A percentile compares a stretch with the other conserved stretches of the same genome.
Conservation (phyloP, 1,139 yeast species). For the Blastobotrys niveus region DNA sequence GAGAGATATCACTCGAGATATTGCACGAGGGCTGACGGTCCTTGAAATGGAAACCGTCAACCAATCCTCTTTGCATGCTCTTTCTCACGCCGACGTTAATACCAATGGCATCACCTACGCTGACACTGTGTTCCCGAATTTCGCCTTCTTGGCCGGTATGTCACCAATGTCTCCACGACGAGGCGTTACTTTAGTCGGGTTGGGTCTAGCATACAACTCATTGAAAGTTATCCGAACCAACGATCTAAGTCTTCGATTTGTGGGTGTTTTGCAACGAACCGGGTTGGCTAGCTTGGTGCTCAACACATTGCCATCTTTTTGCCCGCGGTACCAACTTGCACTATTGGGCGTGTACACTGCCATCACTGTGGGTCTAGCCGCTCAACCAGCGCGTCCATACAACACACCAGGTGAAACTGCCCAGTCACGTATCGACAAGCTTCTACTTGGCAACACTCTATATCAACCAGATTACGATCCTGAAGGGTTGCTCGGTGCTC, state of each 20-base stretch:
- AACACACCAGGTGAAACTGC: constrained; percentile 28
- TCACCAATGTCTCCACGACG: constrained; percentile 24
- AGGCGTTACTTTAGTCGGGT: constrained; percentile 31
- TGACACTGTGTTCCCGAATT: constrained; percentile 38
- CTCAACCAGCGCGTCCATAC: constrained; percentile 29
- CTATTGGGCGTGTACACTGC: constrained; percentile 29
- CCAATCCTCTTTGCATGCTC: constrained; percentile 23
- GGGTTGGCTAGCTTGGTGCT: constrained; percentile 32
- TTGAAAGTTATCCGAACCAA: constrained; percentile 17
- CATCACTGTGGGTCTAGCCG: constrained; percentile 27
- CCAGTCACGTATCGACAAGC: constrained; percentile 32
- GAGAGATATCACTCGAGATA: constrained; percentile 31
- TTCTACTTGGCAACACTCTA: constrained; percentile 24
- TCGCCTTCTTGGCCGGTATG: constrained; percentile 35
- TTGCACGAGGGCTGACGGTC: constrained; percentile 34
- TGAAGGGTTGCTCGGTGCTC: constrained; percentile 35
- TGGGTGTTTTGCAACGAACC: constrained; percentile 37
- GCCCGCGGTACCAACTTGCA: constrained; percentile 23
- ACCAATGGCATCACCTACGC: constrained; percentile 31
- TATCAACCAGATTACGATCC: constrained; percentile 34
- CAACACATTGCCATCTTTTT: constrained; percentile 16
- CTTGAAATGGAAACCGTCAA: constrained; percentile 37
- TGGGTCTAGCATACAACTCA: constrained; percentile 34
- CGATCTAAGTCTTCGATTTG: constrained; percentile 26
- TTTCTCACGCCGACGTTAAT: constrained; percentile 31